Evolutionary conservation across 2,329 filamentous ascomycete species (phyloP), one percentile per base, ranked within the genome.

Genomic region (Decorospora gaudefroyi): DNA sequence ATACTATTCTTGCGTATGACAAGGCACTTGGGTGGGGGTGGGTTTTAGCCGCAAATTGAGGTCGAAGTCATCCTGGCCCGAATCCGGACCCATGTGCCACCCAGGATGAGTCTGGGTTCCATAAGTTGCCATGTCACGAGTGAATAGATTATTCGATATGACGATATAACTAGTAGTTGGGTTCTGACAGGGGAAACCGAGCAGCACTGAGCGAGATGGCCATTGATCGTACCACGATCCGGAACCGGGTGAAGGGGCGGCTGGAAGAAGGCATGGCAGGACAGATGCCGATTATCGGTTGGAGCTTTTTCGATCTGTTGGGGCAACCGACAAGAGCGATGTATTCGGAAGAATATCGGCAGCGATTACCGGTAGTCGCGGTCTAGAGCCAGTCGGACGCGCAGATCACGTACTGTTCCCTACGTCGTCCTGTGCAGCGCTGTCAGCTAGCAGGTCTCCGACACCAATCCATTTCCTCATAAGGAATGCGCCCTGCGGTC

Each of bases 401-500:
- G 15, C 19, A 22, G n/a, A 34, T 48, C 28, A 43, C 21, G 33
- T 36, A n/a, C 42, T 28, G 9, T n/a, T 33, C 18, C 30, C 26
- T 29, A 25, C 34, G 16, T 40, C 37, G 3, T 42, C 16, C 28
- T 46, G 31, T 31, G 16, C 25, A 7, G 23, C 15, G 12, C 38
- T 25, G 13, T 43, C 42, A 3, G 40, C 57, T 25, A 69, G 34
- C 16, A 69, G 29, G 41, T 72, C 69, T 30, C 55, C 59, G 18
- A 71, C 64, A 2, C 71, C 60, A 21, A 77, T 67, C 49, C 67
- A 67, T 43, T 70, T 74, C 51, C 67, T 65, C 34, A 83, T 74
- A 26, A 83, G 72, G 46, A 75, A 75, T 2, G 82, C 82, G 9
- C 76, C 79, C 11, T 71, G 72, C 3, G 82, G 82, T 37, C 74